Evolutionary conservation across 2,329 filamentous ascomycete species (phyloP), one percentile per base, ranked within the genome.

Genomic region (Diplodia scrobiculata): DNA sequence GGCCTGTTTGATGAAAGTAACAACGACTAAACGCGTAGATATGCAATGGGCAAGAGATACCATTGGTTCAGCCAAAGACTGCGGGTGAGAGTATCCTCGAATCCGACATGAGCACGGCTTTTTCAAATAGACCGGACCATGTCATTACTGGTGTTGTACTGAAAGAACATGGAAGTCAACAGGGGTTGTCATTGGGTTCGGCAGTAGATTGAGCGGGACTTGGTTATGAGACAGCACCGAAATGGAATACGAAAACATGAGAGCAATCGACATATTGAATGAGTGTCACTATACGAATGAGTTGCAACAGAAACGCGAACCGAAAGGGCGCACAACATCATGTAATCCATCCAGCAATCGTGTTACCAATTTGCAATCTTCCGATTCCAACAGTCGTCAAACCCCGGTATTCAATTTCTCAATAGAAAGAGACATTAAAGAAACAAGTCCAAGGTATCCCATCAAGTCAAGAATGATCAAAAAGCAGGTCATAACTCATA

Each of bases 401-500:
- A 11, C 10, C 25, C 21, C 4, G 13, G 4, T 17, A 25, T 48
- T 47, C 55, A 60, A 60, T 60, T 34, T 38, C 19, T 5, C 14
- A 19, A 21, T 29, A 25, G 29, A 47, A 38, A 32, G 25, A 47
- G 25, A n/a, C 14, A 4, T 4, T 36, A 36, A 10, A 27, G 50
- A 32, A 32, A 60, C 9, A 32, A 58, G n/a, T 1, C 36, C 41
- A 47, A 48, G 55, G 38, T 60, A 60, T 60, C 38, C 51, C 38
- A 48, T 60, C 55, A 60, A 27, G 6, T 48, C 55, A 60, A 27
- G 13, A 60, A 47, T 13, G 17, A 32, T 60, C 14, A 60, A 47
- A 59, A 60, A 60, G 27, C 17, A 32, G 17, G 38, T 60, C 55
- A 21, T 60, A 47, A 60, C 21, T 60, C 55, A 60, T 60, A 4